Percentiles rank a stretch among this genome's conserved stretches.
These are phyloP conservation scores for Trichoderma gamsii DNA, from an alignment of 495 filamentous ascomycete species.

Conservation along the genomic window DNA sequence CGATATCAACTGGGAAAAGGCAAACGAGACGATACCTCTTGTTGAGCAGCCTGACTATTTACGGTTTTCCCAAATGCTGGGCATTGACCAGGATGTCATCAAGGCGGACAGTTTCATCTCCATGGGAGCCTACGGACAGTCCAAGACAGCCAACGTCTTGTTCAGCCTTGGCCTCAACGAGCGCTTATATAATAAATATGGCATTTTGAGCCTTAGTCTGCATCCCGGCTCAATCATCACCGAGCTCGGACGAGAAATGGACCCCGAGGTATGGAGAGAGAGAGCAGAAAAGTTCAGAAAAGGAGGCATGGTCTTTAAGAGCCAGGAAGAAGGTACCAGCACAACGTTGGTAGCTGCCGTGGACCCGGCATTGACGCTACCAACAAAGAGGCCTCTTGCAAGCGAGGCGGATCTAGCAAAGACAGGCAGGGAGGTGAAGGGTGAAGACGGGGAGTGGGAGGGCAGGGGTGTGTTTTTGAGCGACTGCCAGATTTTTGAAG, in stretches of 20 bases:
- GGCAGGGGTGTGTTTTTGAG: conserved; percentile 31
- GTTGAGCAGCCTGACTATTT: conserved; percentile 32
- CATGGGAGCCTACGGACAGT: conserved; percentile 49
- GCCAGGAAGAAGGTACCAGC: conserved; percentile 46
- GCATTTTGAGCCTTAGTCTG: conserved; percentile 13
- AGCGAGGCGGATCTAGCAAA: not conserved
- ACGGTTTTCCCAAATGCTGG: conserved; percentile 25
- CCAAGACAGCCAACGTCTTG: conserved; percentile 54
- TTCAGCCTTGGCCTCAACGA: conserved; percentile 21
- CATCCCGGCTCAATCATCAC: conserved; percentile 27
- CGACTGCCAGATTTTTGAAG: conserved; percentile 36
- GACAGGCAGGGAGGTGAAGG: not conserved
- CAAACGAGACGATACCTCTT: conserved; percentile 14
- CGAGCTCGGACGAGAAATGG: conserved; percentile 33
- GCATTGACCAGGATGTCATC: conserved; percentile 27
- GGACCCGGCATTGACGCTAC: conserved; percentile 39
- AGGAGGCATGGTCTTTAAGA: conserved; percentile 43
- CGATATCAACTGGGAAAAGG: conserved; percentile 32
- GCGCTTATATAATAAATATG: conserved; percentile 8
- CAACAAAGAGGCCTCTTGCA: not conserved
- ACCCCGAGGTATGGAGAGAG: conserved; percentile 32
- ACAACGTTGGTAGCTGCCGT: conserved; percentile 54
- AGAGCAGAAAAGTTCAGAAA: conserved; percentile 30
- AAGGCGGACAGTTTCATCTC: conserved; percentile 48
- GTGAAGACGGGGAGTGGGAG: conserved; percentile 4